Conservation (phyloP, 768 basidiomycete species). For the Suillus lakei region DNA sequence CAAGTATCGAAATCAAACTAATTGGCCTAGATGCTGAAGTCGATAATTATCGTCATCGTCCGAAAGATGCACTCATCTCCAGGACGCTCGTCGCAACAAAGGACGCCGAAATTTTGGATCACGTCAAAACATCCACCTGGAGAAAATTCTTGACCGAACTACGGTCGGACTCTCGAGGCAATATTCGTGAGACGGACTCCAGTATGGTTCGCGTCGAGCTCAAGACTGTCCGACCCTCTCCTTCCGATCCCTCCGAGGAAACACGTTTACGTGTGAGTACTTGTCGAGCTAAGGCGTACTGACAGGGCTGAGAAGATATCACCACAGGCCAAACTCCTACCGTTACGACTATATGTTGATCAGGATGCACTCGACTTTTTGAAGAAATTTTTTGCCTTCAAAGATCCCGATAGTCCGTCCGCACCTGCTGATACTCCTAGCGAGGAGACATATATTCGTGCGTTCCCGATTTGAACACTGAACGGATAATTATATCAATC, state of each 20-base stretch:
- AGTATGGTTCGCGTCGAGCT: constrained; percentile 93
- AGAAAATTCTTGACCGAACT: constrained; percentile 93
- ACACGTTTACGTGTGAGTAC: constrained; percentile 72
- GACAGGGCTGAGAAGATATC: constrained; percentile 5
- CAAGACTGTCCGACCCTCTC: constrained; percentile 71
- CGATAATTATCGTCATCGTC: constrained; percentile 62
- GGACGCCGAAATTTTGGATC: constrained; percentile 90
- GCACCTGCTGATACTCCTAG: constrained; percentile 37
- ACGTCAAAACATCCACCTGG: constrained; percentile 99
- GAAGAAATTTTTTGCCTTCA: constrained; percentile 95
- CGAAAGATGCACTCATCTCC: constrained; percentile 61
- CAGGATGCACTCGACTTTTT: constrained; percentile 98
- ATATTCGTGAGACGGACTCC: constrained; percentile 88
- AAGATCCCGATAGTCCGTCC: constrained; percentile 54
- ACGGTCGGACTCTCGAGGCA: constrained; percentile 83
- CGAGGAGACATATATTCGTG: constrained; percentile 77
- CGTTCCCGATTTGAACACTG: constrained; percentile 28
- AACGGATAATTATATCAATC: constrained; percentile 14
- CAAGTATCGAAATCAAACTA: constrained; percentile 87
- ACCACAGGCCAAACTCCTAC: constrained; percentile 83
- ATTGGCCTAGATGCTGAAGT: constrained; percentile 65
- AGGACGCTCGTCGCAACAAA: constrained; percentile 68
- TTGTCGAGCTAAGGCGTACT: constrained; percentile 5
- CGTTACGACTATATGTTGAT: constrained; percentile 91
- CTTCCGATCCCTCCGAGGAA: constrained; percentile 72